A percentile compares a stretch with the other conserved stretches of the same genome.
These are phyloP conservation scores for Trametes punicea DNA, from an alignment of 768 basidiomycete genomes.

Conservation along the genomic window DNA sequence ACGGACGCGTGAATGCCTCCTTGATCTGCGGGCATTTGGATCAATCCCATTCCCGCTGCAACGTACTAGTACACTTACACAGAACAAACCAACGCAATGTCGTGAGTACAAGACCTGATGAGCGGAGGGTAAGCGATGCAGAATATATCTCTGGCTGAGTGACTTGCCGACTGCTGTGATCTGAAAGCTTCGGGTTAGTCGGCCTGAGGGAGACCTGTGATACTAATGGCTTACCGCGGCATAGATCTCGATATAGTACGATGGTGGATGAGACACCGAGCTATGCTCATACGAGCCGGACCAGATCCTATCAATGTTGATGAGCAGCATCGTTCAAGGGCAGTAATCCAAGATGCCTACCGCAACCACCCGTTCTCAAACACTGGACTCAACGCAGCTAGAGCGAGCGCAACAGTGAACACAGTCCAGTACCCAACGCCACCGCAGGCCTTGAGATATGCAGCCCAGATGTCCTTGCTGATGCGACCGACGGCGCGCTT, in stretches of 20 bases:
- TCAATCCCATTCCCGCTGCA: neutral
- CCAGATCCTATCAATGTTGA: constrained; percentile 33
- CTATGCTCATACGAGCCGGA: constrained; percentile 32
- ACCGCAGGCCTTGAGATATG: constrained; percentile 42
- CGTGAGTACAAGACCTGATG: constrained; percentile 49
- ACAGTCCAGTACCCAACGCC: constrained; percentile 38
- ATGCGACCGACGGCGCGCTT: constrained; percentile 48
- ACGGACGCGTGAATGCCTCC: constrained; percentile 77
- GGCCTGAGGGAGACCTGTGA: neutral
- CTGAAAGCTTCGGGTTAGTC: constrained; percentile 30
- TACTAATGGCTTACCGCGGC: constrained; percentile 44
- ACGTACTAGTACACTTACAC: constrained; percentile 43
- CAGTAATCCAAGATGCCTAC: constrained; percentile 21
- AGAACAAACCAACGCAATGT: constrained; percentile 70
- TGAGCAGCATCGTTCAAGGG: constrained; percentile 19
- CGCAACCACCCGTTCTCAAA: constrained; percentile 48
- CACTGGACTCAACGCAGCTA: constrained; percentile 42
- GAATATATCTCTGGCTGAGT: neutral
- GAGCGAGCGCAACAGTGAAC: constrained; percentile 33
- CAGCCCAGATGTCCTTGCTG: constrained; percentile 41
- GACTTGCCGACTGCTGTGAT: constrained; percentile 36
- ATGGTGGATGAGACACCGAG: constrained; percentile 26
- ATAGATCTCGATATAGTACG: constrained; percentile 71
- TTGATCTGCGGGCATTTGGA: constrained; percentile 38
- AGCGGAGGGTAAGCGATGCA: constrained; percentile 15